These are phyloP conservation scores for Boletus bicolor DNA, from an alignment of 768 basidiomycete genomes.

Conservation along the genomic window DNA sequence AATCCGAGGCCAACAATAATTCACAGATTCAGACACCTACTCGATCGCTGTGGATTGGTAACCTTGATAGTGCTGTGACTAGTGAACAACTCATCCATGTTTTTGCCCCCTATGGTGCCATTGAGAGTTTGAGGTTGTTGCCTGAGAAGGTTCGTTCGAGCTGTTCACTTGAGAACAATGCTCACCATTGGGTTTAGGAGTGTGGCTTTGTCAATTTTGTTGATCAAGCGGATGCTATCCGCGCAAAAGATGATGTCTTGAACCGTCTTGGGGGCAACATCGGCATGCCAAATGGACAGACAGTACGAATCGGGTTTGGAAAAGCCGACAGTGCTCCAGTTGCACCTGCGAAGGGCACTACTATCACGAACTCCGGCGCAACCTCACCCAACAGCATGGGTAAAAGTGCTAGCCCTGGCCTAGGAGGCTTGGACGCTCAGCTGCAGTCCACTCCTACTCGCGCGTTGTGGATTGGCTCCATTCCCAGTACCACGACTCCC, in stretches of 20 bases:
- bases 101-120: slow-evolving; percentile 95
- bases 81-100: slow-evolving; percentile 94
- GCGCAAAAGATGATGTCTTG: slow-evolving; percentile 96
- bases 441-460: slow-evolving; percentile 89
- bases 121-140: slow-evolving; percentile 90
- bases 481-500: slow-evolving; percentile 92
- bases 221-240: slow-evolving; percentile 91
- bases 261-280: slow-evolving; percentile 94
- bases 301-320: slow-evolving; percentile 96
- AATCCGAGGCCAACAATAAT: slow-evolving; percentile 59
- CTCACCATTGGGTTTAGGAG: slow-evolving; percentile 56
- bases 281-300: slow-evolving; percentile 91
- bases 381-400: slow-evolving; percentile 55
- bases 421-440: slow-evolving; percentile 78
- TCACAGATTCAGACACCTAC: slow-evolving; percentile 90
- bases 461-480: slow-evolving; percentile 97
- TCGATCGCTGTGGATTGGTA: slow-evolving; percentile 97
- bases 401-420: slow-evolving; percentile 52
- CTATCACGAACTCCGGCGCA: slow-evolving; percentile 58
- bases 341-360: slow-evolving; percentile 76
- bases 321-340: slow-evolving; percentile 96
- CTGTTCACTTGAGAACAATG: neutral
- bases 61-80: slow-evolving; percentile 91
- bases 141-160: slow-evolving; percentile 81
- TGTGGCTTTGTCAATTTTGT: slow-evolving; percentile 99